Evolutionary conservation across 75 land plant genomes (phyloP), one percentile per base, ranked within the genome.

Genomic region (Pinus albicaulis): DNA sequence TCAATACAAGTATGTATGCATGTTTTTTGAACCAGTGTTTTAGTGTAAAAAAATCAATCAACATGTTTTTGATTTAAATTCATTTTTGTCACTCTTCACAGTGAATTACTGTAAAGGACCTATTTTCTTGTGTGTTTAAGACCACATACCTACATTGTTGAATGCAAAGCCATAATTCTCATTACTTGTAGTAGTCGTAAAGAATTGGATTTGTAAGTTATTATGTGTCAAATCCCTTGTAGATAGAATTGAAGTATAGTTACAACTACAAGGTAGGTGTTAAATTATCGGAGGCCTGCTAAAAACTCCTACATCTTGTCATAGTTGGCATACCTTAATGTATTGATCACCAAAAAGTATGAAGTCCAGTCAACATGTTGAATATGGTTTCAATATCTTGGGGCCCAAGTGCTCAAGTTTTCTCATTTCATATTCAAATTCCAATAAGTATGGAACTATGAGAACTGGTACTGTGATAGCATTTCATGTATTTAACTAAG

Each of bases 1-100:
- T 87, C 98, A 55, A 83, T 95, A 57, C 84, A 95, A 91, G 98
- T 89, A 81, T 83, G 75, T 31, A 63, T 36, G 41, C 31, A 57
- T 36, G 20, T 61, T 19, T 64, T 0, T 34, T 68, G 52, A 68
- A 68, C 52, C 71, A 68, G 20, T 68, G 10, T 68, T 68, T 68
- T 44, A 68, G 20, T 38, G 53, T 19, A 19, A 68, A 68, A 48
- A 48, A 48, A 48, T 48, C 53, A 48, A 48, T 48, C 10, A 48
- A 10, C 53, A 48, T 48, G 61, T 20, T 59, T 59, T 5, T 20
- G 5, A 59, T 5, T 20, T 8, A 19, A 59, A 20, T 59, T 59
- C 23, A 59, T 59, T 59, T n/a, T 59, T 59, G 53, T 48, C 11
- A 7, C 41, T 3, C 41, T 31, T 64, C 19, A 44, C 71, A 41